phyloP scores from a whole-genome alignment of 106 monocot genomes.

The Acanthochlamys bracteata region DNA sequence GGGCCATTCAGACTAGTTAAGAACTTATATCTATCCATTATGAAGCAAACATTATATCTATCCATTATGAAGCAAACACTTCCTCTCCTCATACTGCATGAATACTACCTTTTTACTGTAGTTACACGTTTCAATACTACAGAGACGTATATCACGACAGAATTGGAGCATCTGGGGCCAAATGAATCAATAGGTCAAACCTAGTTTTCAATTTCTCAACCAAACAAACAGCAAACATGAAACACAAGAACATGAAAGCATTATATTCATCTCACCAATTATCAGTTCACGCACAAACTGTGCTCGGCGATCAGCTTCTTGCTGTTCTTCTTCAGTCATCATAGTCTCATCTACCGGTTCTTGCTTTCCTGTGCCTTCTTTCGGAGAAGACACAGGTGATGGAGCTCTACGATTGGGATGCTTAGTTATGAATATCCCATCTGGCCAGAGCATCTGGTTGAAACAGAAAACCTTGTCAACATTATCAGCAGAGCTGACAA shows the following conservation, averaged over 20 bases:
- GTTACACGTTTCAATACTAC: no score
- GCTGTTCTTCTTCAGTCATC: conserved; percentile 46
- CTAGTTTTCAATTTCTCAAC: not conserved
- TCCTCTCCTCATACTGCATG: no score
- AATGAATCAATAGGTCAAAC: no score
- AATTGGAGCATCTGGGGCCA: no score
- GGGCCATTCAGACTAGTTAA: no score
- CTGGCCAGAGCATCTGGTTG: conserved; percentile 95
- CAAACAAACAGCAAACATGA: not conserved
- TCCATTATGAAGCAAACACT: no score
- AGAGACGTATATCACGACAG: no score
- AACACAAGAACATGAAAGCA: not conserved
- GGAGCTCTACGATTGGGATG: conserved; percentile 82
- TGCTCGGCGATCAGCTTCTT: conserved; percentile 58
- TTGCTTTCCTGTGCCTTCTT: conserved; percentile 14
- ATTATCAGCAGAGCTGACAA: no score
- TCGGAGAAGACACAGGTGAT: conserved; percentile 50
- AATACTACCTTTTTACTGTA: no score
- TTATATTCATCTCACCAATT: conserved; percentile 50
- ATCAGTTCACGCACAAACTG: conserved; percentile 86
- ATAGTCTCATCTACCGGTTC: conserved; percentile 19
- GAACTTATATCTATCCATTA: no score
- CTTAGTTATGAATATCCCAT: conserved; percentile 93
- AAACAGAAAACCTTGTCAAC: not conserved
- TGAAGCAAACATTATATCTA: no score